phyloP scores from a whole-genome alignment of 176 grass and related monocot genomes.

The Elaeis guineensis region DNA sequence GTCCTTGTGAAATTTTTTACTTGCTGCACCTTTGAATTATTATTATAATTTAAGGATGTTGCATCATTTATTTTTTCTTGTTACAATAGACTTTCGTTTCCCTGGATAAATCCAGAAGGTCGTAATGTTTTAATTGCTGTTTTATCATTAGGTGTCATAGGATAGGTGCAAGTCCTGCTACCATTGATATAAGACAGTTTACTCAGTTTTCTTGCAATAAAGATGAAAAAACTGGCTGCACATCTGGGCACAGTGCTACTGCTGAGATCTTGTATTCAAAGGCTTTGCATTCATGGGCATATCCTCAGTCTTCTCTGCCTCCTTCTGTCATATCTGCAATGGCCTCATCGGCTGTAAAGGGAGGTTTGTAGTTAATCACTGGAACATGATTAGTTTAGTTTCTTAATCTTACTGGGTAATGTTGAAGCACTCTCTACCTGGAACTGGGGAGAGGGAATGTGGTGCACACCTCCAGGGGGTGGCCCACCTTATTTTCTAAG shows the following conservation, averaged over 20 bases:
- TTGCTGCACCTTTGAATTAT: too few relatives aligned
- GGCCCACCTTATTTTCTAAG: constrained; percentile 1
- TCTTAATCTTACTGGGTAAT: too few relatives aligned
- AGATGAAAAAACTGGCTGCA: constrained; percentile 24
- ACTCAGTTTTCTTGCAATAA: constrained; percentile 27
- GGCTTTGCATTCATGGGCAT: constrained; percentile 79
- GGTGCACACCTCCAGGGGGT: too few relatives aligned
- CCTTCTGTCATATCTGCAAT: constrained; percentile 54
- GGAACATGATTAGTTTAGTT: too few relatives aligned
- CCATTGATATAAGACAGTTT: constrained; percentile 20
- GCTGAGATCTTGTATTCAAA: constrained; percentile 46
- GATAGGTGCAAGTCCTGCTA: constrained; percentile 33
- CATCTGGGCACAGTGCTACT: constrained; percentile 11
- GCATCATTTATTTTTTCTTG: too few relatives aligned
- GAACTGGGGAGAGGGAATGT: too few relatives aligned
- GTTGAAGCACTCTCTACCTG: too few relatives aligned
- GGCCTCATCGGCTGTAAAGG: constrained; percentile 53
- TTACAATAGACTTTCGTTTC: too few relatives aligned
- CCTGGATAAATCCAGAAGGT: too few relatives aligned
- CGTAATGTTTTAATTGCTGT: neutral
- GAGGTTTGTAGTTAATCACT: constrained; percentile 38
- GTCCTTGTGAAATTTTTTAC: too few relatives aligned
- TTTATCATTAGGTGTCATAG: constrained; percentile 65
- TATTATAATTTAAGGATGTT: too few relatives aligned
- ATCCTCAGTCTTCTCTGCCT: constrained; percentile 64